Percentiles rank a stretch among this genome's conserved stretches.
Conservation (phyloP, 345 rosid genomes). For the Pugionium dolabratum region DNA sequence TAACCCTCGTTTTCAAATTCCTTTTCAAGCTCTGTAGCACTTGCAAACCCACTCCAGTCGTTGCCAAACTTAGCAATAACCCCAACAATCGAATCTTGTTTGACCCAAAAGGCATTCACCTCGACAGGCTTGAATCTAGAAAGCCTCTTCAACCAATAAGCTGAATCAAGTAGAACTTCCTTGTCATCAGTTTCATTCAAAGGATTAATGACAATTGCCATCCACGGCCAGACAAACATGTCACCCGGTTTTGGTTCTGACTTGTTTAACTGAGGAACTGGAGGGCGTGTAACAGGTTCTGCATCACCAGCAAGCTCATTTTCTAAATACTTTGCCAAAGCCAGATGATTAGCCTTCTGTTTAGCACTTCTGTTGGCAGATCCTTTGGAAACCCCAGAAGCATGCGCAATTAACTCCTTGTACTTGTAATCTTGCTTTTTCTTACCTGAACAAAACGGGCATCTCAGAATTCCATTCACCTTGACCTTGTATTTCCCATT, state of each 20-base stretch:
- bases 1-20: slow-evolving; percentile 50
- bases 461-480: slow-evolving; percentile 34
- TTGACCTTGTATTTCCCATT: slow-evolving; percentile 58
- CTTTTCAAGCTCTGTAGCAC: slow-evolving; percentile 65
- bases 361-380: slow-evolving; percentile 67
- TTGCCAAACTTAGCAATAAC: slow-evolving; percentile 59
- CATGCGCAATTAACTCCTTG: slow-evolving; percentile 82
- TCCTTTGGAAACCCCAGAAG: slow-evolving; percentile 76
- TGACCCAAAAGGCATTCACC: slow-evolving; percentile 55
- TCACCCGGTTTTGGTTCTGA: slow-evolving; percentile 43
- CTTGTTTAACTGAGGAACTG: slow-evolving; percentile 21
- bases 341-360: slow-evolving; percentile 86
- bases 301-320: slow-evolving; percentile 57
- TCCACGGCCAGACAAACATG: slow-evolving; percentile 80
- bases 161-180: slow-evolving; percentile 40
- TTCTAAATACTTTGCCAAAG: slow-evolving; percentile 68
- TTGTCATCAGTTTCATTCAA: slow-evolving; percentile 40
- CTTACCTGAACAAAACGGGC: slow-evolving; percentile 87
- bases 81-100: slow-evolving; percentile 40
- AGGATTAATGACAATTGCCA: slow-evolving; percentile 62
- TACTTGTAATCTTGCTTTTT: slow-evolving; percentile 82
- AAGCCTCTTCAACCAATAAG: slow-evolving; percentile 63
- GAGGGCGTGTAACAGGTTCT: slow-evolving; percentile 41
- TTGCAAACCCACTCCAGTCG: slow-evolving; percentile 65
- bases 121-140: slow-evolving; percentile 56